A percentile compares a stretch with the other conserved stretches of the same genome.
phyloP scores from a whole-genome alignment of 176 grass and related monocot species.

The Poa pratensis region DNA sequence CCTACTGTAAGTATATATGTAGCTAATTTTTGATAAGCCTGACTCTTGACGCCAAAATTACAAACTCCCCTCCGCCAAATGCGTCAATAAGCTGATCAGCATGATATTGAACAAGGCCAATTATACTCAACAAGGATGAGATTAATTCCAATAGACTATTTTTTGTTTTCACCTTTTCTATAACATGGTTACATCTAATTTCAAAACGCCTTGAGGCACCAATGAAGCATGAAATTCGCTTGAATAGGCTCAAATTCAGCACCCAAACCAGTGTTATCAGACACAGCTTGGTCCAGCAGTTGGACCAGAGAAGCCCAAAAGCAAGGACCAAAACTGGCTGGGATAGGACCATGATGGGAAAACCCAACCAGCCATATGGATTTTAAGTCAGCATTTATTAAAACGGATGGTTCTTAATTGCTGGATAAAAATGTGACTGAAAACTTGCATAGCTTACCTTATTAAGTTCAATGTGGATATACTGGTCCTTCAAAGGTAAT shows the following conservation, averaged over 20 bases:
- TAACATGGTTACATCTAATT: not conserved
- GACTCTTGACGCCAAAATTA: not conserved
- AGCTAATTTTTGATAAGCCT: not conserved
- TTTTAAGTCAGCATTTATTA: not conserved
- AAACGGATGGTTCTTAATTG: not conserved
- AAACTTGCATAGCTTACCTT: not conserved
- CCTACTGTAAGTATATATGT: not conserved
- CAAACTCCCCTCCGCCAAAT: not conserved
- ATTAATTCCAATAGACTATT: not conserved
- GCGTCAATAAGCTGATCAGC: not conserved
- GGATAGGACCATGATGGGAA: not conserved
- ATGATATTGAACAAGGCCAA: not conserved
- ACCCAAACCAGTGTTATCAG: not conserved
- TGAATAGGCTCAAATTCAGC: not conserved
- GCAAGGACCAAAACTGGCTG: not conserved
- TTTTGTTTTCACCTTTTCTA: not conserved
- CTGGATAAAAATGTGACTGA: not conserved
- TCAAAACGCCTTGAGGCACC: not conserved
- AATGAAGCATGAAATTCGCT: not conserved
- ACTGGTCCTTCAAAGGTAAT: not conserved
- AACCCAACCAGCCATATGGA: not conserved
- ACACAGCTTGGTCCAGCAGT: not conserved
- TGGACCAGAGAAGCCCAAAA: not conserved
- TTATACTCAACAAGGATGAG: not conserved
- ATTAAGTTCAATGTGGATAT: not conserved